These are phyloP conservation scores for Passiflora organensis DNA, from an alignment of 345 rosid species.

Conservation along the genomic window DNA sequence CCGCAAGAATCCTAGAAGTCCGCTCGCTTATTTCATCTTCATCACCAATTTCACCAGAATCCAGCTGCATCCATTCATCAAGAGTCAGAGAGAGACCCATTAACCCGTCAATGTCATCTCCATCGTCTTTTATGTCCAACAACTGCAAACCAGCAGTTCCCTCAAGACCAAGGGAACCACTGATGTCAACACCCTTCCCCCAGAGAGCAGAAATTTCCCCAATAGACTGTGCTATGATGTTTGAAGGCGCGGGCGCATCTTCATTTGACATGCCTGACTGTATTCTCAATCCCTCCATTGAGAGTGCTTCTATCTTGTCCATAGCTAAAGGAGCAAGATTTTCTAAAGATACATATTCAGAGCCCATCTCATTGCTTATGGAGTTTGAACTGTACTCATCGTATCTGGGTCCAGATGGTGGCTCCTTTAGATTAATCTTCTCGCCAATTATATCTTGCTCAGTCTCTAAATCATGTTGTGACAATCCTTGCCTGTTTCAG, in stretches of 20 bases:
- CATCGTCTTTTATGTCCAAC: slow-evolving; percentile 54
- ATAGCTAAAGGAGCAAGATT: slow-evolving; percentile 96
- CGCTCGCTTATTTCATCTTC: slow-evolving; percentile 73
- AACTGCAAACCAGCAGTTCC: slow-evolving; percentile 89
- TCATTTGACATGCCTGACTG: slow-evolving; percentile 84
- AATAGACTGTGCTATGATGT: slow-evolving; percentile 57
- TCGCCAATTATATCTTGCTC: too few species aligned
- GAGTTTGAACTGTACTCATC: slow-evolving; percentile 35
- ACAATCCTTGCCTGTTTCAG: slow-evolving; percentile 44
- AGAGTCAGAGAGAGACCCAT: slow-evolving; percentile 88
- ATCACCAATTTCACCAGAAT: slow-evolving; percentile 77
- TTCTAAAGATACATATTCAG: slow-evolving; percentile 86
- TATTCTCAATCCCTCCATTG: slow-evolving; percentile 88
- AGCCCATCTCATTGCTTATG: slow-evolving; percentile 30
- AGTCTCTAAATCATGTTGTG: slow-evolving; percentile 33
- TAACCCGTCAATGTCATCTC: slow-evolving; percentile 60
- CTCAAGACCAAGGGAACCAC: slow-evolving; percentile 65
- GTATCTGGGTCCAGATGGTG: slow-evolving; percentile 36
- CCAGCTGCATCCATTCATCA: slow-evolving; percentile 90
- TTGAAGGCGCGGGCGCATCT: slow-evolving; percentile 72
- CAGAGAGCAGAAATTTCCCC: slow-evolving; percentile 72
- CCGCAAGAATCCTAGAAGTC: slow-evolving; percentile 78
- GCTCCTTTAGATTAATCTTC: slow-evolving; percentile 22
- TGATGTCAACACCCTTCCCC: slow-evolving; percentile 53
- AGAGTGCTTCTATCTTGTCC: slow-evolving; percentile 96